Percentiles rank a stretch among this genome's conserved stretches.
Evolutionary conservation across 768 basidiomycete species (phyloP).

Genomic region (Clavaria fumosa): DNA sequence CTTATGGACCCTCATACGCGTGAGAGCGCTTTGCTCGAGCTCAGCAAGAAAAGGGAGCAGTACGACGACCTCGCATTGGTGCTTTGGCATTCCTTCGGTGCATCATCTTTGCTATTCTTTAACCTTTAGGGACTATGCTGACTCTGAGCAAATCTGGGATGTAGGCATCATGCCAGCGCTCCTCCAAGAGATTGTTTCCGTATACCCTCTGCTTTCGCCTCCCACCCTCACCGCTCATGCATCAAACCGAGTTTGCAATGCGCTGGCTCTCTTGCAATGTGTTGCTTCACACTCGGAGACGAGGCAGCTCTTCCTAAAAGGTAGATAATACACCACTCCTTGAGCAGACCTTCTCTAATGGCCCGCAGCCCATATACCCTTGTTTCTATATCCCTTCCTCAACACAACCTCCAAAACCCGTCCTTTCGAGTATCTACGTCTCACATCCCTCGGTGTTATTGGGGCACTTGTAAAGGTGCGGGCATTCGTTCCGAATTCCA

Average conservation of each 20-base stretch:
- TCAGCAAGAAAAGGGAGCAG: conserved; percentile 98
- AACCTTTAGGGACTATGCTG: too few species aligned
- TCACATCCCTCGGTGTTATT: conserved; percentile 98
- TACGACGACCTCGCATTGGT: conserved; percentile 97
- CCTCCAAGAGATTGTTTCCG: conserved; percentile 94
- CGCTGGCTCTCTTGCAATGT: conserved; percentile 92
- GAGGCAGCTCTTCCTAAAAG: conserved; percentile 85
- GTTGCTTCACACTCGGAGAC: conserved; percentile 97
- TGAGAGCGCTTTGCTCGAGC: conserved; percentile 81
- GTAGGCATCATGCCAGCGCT: conserved; percentile 95
- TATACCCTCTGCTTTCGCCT: conserved; percentile 90
- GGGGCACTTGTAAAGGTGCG: conserved; percentile 93
- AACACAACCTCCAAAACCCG: conserved; percentile 98
- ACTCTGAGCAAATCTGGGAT: not conserved
- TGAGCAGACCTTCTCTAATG: conserved; percentile 28
- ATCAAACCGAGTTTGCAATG: conserved; percentile 98
- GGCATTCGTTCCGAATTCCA: conserved; percentile 8
- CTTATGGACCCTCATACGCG: conserved; percentile 70
- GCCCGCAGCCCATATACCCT: conserved; percentile 76
- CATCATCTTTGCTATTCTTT: conserved; percentile 8
- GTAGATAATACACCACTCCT: conserved; percentile 23
- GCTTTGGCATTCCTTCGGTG: conserved; percentile 97
- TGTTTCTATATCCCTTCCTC: conserved; percentile 96
- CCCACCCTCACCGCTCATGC: conserved; percentile 95
- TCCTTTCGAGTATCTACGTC: conserved; percentile 98